A percentile compares a stretch with the other conserved stretches of the same genome.
phyloP scores from a whole-genome alignment of 2,329 filamentous ascomycete genomes.

The Hypoxylon rubiginosum region DNA sequence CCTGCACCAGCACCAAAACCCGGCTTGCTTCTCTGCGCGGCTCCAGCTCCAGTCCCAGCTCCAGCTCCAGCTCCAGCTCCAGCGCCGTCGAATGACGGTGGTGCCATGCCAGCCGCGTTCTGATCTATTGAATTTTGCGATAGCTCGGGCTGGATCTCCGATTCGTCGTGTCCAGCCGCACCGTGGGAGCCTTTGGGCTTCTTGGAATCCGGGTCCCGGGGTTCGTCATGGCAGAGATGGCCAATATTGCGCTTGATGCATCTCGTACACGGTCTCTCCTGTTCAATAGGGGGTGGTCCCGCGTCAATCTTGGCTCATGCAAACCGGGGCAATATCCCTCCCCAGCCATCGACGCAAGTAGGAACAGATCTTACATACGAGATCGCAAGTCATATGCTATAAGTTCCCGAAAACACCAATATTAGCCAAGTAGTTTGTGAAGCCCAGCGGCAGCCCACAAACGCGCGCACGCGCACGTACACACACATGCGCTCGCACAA shows the following conservation, averaged over 20 bases:
- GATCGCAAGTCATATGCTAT: constrained; percentile 93
- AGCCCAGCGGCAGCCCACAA: constrained; percentile 38
- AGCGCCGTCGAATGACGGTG: constrained; percentile 60
- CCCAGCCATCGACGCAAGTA: constrained; percentile 50
- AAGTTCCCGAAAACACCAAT: constrained; percentile 55
- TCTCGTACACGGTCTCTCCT: constrained; percentile 96
- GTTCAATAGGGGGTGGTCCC: constrained; percentile 53
- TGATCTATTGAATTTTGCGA: constrained; percentile 69
- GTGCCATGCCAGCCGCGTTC: constrained; percentile 67
- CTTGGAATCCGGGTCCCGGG: constrained; percentile 84
- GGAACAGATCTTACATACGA: constrained; percentile 72
- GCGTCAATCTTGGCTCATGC: constrained; percentile 53
- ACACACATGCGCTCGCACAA: constrained; percentile 20
- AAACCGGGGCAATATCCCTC: constrained; percentile 42
- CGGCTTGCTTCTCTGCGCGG: constrained; percentile 58
- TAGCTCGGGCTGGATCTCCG: constrained; percentile 67
- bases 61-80: too few species aligned
- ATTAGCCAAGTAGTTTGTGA: constrained; percentile 60
- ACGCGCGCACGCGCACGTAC: constrained; percentile 29
- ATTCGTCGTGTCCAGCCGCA: constrained; percentile 71
- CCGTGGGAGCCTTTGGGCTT: constrained; percentile 78
- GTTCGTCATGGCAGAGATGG: constrained; percentile 97
- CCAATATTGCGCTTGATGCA: constrained; percentile 99
- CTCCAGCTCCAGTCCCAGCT: too few species aligned
- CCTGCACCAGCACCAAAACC: constrained; percentile 60